A percentile compares a stretch with the other conserved stretches of the same genome.
phyloP scores from a whole-genome alignment of 768 basidiomycete species.

The Cubamyces sp. region DNA sequence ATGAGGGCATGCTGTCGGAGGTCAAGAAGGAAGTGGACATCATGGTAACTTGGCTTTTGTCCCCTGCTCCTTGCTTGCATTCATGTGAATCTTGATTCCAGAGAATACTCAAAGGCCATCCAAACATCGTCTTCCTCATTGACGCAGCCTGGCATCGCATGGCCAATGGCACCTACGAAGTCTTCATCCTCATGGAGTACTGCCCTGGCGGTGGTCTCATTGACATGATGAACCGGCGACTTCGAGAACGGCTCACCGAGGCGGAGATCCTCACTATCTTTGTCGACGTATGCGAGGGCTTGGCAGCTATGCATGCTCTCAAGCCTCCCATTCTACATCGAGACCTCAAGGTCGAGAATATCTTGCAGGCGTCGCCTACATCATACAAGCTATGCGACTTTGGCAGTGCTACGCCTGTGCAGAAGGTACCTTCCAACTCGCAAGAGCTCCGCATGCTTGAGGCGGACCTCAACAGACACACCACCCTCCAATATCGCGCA shows the following conservation, averaged over 20 bases:
- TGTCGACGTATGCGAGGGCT: constrained; percentile 95
- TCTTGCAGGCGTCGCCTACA: constrained; percentile 82
- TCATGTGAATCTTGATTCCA: constrained; percentile 39
- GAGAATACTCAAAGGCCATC: constrained; percentile 90
- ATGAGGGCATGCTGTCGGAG: constrained; percentile 86
- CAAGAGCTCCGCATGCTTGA: constrained; percentile 89
- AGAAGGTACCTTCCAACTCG: constrained; percentile 73
- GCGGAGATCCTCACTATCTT: constrained; percentile 98
- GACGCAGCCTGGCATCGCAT: constrained; percentile 91
- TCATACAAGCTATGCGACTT: constrained; percentile 98
- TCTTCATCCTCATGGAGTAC: constrained; percentile 99
- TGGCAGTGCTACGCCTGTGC: constrained; percentile 84
- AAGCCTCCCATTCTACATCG: constrained; percentile 91
- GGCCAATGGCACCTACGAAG: constrained; percentile 85
- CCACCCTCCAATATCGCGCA: constrained; percentile 96
- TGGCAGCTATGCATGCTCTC: constrained; percentile 95
- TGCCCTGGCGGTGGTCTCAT: constrained; percentile 98
- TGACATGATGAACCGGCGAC: constrained; percentile 98
- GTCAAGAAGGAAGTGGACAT: constrained; percentile 98
- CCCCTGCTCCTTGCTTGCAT: constrained; percentile 16
- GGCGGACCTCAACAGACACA: constrained; percentile 90
- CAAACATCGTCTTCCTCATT: constrained; percentile 94
- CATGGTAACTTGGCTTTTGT: constrained; percentile 70
- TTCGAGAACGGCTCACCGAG: constrained; percentile 93
- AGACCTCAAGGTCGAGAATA: constrained; percentile 99